phyloP scores from a whole-genome alignment of 2,329 filamentous ascomycete genomes.

The Emydomyces testavorans region DNA sequence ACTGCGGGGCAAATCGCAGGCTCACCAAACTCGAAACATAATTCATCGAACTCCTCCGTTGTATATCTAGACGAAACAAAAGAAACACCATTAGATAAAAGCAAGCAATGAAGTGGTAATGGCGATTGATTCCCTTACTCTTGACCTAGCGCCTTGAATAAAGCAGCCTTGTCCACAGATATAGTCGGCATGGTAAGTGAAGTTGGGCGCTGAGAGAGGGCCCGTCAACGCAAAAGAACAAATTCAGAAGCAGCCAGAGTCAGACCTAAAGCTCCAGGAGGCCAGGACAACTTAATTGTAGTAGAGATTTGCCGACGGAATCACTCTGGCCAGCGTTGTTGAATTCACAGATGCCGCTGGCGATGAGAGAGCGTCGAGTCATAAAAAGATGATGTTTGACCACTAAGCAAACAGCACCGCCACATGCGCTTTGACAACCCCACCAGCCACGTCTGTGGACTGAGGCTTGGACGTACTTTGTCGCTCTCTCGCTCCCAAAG shows the following conservation, averaged over 20 bases:
- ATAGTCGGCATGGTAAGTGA: constrained; percentile 81
- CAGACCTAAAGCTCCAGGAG: not conserved
- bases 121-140: constrained; percentile 48
- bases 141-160: constrained; percentile 83
- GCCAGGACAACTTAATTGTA: not conserved
- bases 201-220: not conserved
- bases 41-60: constrained; percentile 86
- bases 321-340: not conserved
- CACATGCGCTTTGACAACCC: not conserved
- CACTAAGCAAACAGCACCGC: constrained; percentile 10
- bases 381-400: constrained; percentile 5
- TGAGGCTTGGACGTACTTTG: not conserved
- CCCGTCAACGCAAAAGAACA: not conserved
- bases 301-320: not conserved
- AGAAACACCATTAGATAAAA: constrained; percentile 3
- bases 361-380: constrained; percentile 1
- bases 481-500: constrained; percentile 1
- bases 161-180: constrained; percentile 85
- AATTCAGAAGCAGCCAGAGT: not conserved
- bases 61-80: constrained; percentile 57
- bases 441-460: constrained; percentile 9
- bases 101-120: not conserved
- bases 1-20: constrained; percentile 16
- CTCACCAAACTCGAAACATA: constrained; percentile 91
- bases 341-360: not conserved